A percentile compares a stretch with the other conserved stretches of the same genome.
These are phyloP conservation scores for Penicillium decumbens DNA, from an alignment of 2,329 filamentous ascomycete species.

Conservation along the genomic window DNA sequence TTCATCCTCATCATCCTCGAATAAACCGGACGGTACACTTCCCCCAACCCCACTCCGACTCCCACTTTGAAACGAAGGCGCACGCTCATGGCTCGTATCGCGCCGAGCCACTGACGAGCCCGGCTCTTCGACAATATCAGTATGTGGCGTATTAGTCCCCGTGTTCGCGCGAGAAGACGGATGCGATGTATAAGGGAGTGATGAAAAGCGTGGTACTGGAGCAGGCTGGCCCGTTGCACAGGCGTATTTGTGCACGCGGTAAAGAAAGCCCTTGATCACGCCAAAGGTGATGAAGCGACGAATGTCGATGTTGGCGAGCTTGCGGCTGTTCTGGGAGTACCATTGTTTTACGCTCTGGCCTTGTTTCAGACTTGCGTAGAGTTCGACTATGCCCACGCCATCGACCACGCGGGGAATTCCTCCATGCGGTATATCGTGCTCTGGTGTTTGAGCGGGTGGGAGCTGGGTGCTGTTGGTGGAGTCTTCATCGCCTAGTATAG, in stretches of 20 bases:
- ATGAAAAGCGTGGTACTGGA: constrained; percentile 23
- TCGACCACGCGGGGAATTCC: constrained; percentile 32
- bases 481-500: constrained; percentile 35
- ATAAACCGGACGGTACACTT: constrained; percentile 15
- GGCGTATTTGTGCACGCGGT: constrained; percentile 87
- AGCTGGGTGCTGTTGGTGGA: constrained; percentile 9
- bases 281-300: constrained; percentile 92
- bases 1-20: constrained; percentile 32
- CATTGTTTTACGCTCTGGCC: constrained; percentile 83
- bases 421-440: constrained; percentile 2
- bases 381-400: constrained; percentile 59
- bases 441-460: constrained; percentile 13
- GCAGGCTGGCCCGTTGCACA: constrained; percentile 47
- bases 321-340: constrained; percentile 68
- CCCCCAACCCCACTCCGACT: constrained; percentile 18
- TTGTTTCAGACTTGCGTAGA: constrained; percentile 80
- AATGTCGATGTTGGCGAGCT: constrained; percentile 75
- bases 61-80: constrained; percentile 28
- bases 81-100: constrained; percentile 20
- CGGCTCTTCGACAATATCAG: constrained; percentile 19
- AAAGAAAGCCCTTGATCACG: constrained; percentile 89
- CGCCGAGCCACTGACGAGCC: constrained; percentile 10
- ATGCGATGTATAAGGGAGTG: constrained; percentile 15
- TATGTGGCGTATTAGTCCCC: constrained; percentile 31
- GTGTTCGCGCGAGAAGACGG: constrained; percentile 30